Evolutionary conservation across 352 stramenopile species (phyloP), one percentile per base, ranked within the genome.

Genomic region (Lagenidium giganteum): DNA sequence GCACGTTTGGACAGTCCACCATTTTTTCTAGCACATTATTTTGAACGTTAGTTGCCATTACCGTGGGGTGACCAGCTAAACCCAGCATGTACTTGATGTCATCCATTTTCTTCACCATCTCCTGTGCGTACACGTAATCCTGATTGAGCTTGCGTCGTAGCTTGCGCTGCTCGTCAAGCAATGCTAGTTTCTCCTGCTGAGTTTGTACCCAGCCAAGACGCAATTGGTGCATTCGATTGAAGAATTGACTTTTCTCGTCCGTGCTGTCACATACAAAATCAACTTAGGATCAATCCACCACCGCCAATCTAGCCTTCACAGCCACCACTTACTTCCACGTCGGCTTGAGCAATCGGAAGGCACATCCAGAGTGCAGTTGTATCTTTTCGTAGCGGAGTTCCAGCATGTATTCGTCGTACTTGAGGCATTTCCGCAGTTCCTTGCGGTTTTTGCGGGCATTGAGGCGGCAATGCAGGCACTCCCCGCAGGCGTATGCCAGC

Each of bases 391-490:
- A 74, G 9, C 42, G 42, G 25, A 67, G 49, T 8, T 70, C 64
- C 8, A 52, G 52, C 13, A 76, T 40, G 37, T 60, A 64, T 25
- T 67, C 59, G n/a, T 67, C 63, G 40, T 65, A 74, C 21, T 72
- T 68, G 13, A 85, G 48, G 54, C 74, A 87, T 8, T 64, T 51
- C 8, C 51, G 25, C 2, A 51, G 31, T 23, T 26, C 52, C 21
- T 40, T 61, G 8, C 37, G 13, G 5, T 28, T 39, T 36, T 59
- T 56, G 1, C 61, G 33, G 17, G 60, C 47, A 40, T 84, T 85
- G n/a, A 87, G 49, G 9, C 60, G 67, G 27, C 75, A 87, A 45
- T 83, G 85, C 36, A 72, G 47, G 53, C 75, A 84, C 34, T 64
- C 40, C 6, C 70, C 72, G 27, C 75, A 87, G 9, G 50, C 54